phyloP scores from a whole-genome alignment of 2,329 filamentous ascomycete genomes.

The Fusarium sp. region DNA sequence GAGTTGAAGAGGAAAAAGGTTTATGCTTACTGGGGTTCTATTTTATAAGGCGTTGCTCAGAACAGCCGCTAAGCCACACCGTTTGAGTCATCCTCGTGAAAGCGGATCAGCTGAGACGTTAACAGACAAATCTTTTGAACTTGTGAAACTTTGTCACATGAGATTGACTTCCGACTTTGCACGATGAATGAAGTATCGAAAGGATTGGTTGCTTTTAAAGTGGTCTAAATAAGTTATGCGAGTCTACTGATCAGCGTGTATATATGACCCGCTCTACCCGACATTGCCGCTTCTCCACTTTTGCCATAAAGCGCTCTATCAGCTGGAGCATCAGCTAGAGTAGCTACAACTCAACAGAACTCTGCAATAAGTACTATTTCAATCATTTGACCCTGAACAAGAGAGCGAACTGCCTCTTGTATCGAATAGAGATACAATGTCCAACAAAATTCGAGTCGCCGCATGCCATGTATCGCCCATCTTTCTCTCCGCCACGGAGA shows the following conservation, averaged over 20 bases:
- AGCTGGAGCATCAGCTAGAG: no score
- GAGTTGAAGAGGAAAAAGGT: not conserved
- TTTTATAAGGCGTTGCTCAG: not conserved
- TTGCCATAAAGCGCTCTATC: no score
- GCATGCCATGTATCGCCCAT: conserved; percentile 58
- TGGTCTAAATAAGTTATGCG: not conserved
- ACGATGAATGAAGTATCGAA: not conserved
- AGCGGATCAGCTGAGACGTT: not conserved
- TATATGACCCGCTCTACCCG: conserved; percentile 1
- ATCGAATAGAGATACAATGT: not conserved
- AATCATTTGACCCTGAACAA: no score
- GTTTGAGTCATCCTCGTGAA: conserved; percentile 3
- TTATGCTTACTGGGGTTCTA: not conserved
- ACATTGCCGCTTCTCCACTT: conserved; percentile 14
- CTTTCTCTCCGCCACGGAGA: conserved; percentile 61
- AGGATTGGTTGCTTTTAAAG: not conserved
- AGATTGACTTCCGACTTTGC: no score
- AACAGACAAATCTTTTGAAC: not conserved
- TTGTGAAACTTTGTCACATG: no score
- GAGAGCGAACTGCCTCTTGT: no score
- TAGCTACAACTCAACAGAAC: no score
- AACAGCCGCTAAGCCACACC: conserved; percentile 3
- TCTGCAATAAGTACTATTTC: not conserved
- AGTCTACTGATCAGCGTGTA: no score
- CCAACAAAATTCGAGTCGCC: conserved; percentile 42